These are phyloP conservation scores for Ustilago curta DNA, from an alignment of 1,284 basidiomycete species.

Conservation along the genomic window DNA sequence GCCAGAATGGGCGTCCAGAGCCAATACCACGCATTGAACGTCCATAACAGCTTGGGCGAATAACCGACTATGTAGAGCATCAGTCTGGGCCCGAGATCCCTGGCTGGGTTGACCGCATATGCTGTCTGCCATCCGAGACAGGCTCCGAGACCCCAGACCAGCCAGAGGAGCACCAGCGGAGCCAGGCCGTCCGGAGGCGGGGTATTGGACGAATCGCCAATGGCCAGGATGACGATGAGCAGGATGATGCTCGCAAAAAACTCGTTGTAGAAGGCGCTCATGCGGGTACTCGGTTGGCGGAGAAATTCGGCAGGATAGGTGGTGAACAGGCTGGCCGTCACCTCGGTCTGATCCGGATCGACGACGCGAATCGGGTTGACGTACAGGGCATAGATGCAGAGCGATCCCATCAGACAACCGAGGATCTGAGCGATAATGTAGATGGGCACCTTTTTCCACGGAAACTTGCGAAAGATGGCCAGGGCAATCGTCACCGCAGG, in stretches of 20 bases:
- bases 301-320: slow-evolving; percentile 73
- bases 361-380: slow-evolving; percentile 76
- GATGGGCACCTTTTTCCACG: slow-evolving; percentile 81
- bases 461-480: slow-evolving; percentile 79
- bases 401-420: slow-evolving; percentile 78
- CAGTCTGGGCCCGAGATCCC: slow-evolving; percentile 76
- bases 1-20: slow-evolving; percentile 76
- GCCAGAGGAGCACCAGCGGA: slow-evolving; percentile 74
- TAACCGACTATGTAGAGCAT: slow-evolving; percentile 77
- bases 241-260: slow-evolving; percentile 57
- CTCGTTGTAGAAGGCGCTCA: slow-evolving; percentile 57
- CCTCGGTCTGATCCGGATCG: slow-evolving; percentile 57
- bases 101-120: slow-evolving; percentile 76
- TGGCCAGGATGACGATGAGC: slow-evolving; percentile 56
- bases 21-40: slow-evolving; percentile 78
- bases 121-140: slow-evolving; percentile 76
- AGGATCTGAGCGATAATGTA: slow-evolving; percentile 80
- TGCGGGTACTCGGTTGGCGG: slow-evolving; percentile 37
- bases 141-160: slow-evolving; percentile 74
- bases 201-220: slow-evolving; percentile 70
- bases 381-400: slow-evolving; percentile 80
- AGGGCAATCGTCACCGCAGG: slow-evolving; percentile 75
- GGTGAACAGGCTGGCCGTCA: slow-evolving; percentile 77
- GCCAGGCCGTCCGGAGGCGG: slow-evolving; percentile 74
- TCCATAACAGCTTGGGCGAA: slow-evolving; percentile 71